These are phyloP conservation scores for Dentipellis sp. DNA, from an alignment of 768 basidiomycete species.

Conservation along the genomic window DNA sequence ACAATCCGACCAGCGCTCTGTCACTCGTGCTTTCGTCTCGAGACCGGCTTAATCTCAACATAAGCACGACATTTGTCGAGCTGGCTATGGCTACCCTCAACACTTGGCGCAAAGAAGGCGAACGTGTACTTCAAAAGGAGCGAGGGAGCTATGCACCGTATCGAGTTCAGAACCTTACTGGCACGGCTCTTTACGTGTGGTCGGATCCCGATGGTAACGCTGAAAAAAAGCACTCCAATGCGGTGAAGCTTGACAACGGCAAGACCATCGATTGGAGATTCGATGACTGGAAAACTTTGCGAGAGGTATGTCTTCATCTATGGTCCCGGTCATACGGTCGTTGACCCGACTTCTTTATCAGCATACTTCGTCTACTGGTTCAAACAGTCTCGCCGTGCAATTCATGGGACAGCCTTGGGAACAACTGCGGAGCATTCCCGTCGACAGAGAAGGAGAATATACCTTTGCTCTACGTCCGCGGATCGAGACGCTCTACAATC, in stretches of 20 bases:
- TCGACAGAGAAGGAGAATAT: conserved; percentile 90
- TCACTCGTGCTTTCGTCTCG: conserved; percentile 58
- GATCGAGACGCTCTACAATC: conserved; percentile 62
- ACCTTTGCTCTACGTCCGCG: conserved; percentile 80
- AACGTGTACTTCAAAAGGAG: conserved; percentile 60
- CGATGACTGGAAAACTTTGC: conserved; percentile 89
- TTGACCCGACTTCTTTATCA: conserved; percentile 12
- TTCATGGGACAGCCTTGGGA: conserved; percentile 88
- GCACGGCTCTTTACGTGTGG: conserved; percentile 79
- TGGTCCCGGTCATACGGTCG: neutral
- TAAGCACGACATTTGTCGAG: conserved; percentile 87
- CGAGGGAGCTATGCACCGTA: conserved; percentile 92
- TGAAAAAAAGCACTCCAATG: conserved; percentile 36
- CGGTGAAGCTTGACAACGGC: conserved; percentile 60
- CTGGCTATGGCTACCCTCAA: conserved; percentile 65
- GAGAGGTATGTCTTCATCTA: conserved; percentile 54
- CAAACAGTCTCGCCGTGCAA: conserved; percentile 82
- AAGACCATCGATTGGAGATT: conserved; percentile 90
- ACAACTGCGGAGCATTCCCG: conserved; percentile 76
- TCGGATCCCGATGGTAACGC: conserved; percentile 59
- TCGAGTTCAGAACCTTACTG: conserved; percentile 84
- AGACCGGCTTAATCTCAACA: conserved; percentile 83
- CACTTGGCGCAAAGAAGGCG: conserved; percentile 67
- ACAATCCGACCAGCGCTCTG: conserved; percentile 39
- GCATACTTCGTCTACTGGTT: conserved; percentile 41